Conservation (phyloP, 2,329 filamentous ascomycete species). For the Onygenales sp. region DNA sequence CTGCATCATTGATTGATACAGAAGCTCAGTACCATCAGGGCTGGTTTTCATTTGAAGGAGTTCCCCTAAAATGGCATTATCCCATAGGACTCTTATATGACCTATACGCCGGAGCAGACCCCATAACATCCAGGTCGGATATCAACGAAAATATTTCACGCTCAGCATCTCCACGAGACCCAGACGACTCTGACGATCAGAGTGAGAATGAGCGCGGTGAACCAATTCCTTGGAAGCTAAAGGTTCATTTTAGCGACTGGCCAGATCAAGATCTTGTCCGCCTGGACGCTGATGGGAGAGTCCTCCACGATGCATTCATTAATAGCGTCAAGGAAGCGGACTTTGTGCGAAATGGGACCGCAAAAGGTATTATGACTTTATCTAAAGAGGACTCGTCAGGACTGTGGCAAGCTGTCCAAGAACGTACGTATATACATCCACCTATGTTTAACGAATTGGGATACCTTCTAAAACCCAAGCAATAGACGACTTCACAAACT, state of each 20-base stretch:
- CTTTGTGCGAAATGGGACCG: slow-evolving; percentile 77
- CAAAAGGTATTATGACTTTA: slow-evolving; percentile 81
- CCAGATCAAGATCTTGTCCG: slow-evolving; percentile 49
- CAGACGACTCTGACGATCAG: not conserved
- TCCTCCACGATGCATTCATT: slow-evolving; percentile 56
- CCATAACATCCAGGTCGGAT: slow-evolving; percentile 22
- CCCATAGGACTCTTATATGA: slow-evolving; percentile 61
- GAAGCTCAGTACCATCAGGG: slow-evolving; percentile 42
- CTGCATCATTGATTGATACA: slow-evolving; percentile 48
- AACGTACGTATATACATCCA: slow-evolving; percentile 44
- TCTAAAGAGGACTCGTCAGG: slow-evolving; percentile 74
- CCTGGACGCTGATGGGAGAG: slow-evolving; percentile 45
- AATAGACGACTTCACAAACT: slow-evolving; percentile 62
- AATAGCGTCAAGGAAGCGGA: slow-evolving; percentile 73
- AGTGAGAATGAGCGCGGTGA: not conserved
- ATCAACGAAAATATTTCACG: slow-evolving; percentile 9
- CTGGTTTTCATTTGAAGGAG: slow-evolving; percentile 59
- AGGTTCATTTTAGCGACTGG: slow-evolving; percentile 51
- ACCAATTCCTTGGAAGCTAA: slow-evolving; percentile 53
- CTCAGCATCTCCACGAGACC: slow-evolving; percentile 2
- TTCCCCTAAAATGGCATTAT: slow-evolving; percentile 64
- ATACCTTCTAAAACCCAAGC: not conserved
- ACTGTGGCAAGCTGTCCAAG: slow-evolving; percentile 71
- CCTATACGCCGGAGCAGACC: slow-evolving; percentile 52
- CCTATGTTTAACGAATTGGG: not conserved